Conservation (phyloP, 2,329 filamentous ascomycete genomes). For the Diplodia sapinea region DNA sequence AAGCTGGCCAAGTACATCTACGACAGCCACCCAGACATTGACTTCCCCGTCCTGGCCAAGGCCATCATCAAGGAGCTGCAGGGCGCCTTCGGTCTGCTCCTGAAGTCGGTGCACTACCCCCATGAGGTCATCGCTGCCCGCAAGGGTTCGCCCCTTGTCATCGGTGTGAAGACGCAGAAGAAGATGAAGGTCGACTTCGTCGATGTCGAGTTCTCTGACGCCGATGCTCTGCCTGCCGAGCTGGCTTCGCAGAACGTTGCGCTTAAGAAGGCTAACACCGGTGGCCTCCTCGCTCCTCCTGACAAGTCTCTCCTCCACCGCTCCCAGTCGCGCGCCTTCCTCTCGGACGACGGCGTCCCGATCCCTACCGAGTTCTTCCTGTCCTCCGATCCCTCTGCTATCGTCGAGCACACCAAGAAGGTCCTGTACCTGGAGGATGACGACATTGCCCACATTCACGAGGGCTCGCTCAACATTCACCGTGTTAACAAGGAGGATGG, state of each 20-base stretch:
- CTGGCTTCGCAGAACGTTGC: slow-evolving; percentile 94
- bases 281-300: slow-evolving; percentile 73
- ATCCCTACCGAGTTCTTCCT: slow-evolving; percentile 99
- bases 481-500: slow-evolving; percentile 96
- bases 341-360: slow-evolving; percentile 96
- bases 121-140: slow-evolving; percentile 97
- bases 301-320: slow-evolving; percentile 99
- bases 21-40: slow-evolving; percentile 90
- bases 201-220: slow-evolving; percentile 94
- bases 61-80: slow-evolving; percentile 98
- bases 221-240: slow-evolving; percentile 84
- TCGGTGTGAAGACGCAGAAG: slow-evolving; percentile 94
- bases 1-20: slow-evolving; percentile 99
- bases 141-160: slow-evolving; percentile 96
- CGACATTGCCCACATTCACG: slow-evolving; percentile 99
- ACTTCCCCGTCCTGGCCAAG: slow-evolving; percentile 96
- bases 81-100: slow-evolving; percentile 93
- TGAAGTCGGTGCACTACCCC: slow-evolving; percentile 98
- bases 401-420: slow-evolving; percentile 99
- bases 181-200: slow-evolving; percentile 99
- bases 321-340: slow-evolving; percentile 97
- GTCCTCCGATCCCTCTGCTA: slow-evolving; percentile 96
- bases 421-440: slow-evolving; percentile 99
- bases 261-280: slow-evolving; percentile 75
- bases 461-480: slow-evolving; percentile 98